Base-by-base conservation (phyloP, 371 early-diverging fungal genomes). In the Rhizopus arrhizus region DNA sequence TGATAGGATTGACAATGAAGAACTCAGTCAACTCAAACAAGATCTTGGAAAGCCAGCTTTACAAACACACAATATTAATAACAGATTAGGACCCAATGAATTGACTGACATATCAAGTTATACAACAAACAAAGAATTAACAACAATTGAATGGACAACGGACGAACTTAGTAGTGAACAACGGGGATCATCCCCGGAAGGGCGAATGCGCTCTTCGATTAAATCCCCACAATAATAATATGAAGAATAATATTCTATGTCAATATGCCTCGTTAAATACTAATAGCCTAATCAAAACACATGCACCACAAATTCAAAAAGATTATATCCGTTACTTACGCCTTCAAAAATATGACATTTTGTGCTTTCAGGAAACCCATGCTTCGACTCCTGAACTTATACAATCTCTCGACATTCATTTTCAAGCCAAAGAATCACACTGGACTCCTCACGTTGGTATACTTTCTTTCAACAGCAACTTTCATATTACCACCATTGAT, bases 251-350 rank as follows among this genome's bases (percentile, higher is more conserved):
- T 3, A 31, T 31, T 2, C 7, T 29, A 57, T 48, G 58, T 12
- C 31, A 41, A 48, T 43, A 33, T 47, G 16, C 15, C 10, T 43
- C 63, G 38, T 12, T 58, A 13, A 57, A 63, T 40, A 46, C 32
- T n/a, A 58, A 53, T 51, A 58, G 53, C 32, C 33, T 63, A 53
- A 31, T 63, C 9, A 63, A 63, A 40, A 22, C 40, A 8, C 0
- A 41, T 22, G 3, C 35, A 1, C 15, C 35, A 45, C 4, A 43
- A 52, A 58, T 8, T 5, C 63, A 63, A 58, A 46, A 34, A 9
- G 22, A 35, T 6, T 62, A 40, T 22, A 53, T 46, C 0, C 0
- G 56, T 3, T 56, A 43, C 16, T 12, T 46, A 43, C 33, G 57
- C 4, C 16, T 31, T 0, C 35, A 47, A 36, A 34, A 34, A 16